These are phyloP conservation scores for Tephrocybe sp. DNA, from an alignment of 768 basidiomycete species.

Conservation along the genomic window DNA sequence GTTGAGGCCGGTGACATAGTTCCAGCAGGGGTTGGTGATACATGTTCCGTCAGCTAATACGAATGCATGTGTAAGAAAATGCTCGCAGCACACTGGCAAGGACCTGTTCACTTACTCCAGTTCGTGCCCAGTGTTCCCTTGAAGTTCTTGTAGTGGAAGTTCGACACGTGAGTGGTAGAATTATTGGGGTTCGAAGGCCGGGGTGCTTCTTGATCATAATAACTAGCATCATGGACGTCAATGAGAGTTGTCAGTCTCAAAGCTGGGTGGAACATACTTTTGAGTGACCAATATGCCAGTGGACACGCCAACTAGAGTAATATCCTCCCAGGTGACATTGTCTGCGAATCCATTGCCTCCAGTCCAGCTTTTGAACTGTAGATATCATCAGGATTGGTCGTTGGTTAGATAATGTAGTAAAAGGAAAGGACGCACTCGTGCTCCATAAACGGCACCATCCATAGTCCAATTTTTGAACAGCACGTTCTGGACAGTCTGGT, in stretches of 20 bases:
- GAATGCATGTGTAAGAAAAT: not conserved
- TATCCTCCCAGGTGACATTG: constrained; percentile 47
- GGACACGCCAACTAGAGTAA: constrained; percentile 39
- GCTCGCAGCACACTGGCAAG: not conserved
- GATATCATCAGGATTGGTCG: constrained; percentile 13
- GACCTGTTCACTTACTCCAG: constrained; percentile 29
- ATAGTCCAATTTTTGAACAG: constrained; percentile 47
- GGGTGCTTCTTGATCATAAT: constrained; percentile 46
- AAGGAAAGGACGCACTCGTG: constrained; percentile 26
- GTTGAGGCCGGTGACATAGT: constrained; percentile 31
- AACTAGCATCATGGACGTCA: constrained; percentile 29
- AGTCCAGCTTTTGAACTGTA: constrained; percentile 46
- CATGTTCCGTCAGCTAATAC: constrained; percentile 33
- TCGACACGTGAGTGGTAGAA: constrained; percentile 31
- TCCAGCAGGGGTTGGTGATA: constrained; percentile 38
- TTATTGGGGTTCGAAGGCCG: constrained; percentile 29
- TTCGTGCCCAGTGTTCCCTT: constrained; percentile 29
- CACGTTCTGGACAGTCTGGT: constrained; percentile 40
- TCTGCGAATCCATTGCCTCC: constrained; percentile 45
- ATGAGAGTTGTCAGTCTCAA: not conserved
- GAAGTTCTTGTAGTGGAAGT: constrained; percentile 34
- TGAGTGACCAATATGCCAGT: constrained; percentile 46
- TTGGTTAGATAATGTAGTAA: not conserved
- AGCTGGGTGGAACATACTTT: constrained; percentile 25
- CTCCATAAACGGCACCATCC: constrained; percentile 47